Percentiles rank a stretch among this genome's conserved stretches.
Evolutionary conservation across 371 early-diverging fungal genomes (phyloP).

Genomic region (Funneliformis caledonium): DNA sequence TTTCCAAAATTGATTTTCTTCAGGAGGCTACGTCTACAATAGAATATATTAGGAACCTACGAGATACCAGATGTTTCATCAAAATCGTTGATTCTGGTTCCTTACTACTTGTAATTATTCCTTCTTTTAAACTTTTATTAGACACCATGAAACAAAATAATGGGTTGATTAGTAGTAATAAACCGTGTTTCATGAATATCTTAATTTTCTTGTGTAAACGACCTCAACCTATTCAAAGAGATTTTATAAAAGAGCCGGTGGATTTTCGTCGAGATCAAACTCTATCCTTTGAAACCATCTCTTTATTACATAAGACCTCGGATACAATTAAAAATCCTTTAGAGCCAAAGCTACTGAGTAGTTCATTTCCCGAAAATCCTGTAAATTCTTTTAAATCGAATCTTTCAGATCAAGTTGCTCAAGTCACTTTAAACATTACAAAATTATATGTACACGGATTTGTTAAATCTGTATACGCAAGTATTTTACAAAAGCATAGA

Average conservation of each 20-base stretch:
- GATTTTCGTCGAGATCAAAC: conserved; percentile 25
- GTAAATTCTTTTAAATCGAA: conserved; percentile 39
- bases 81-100: conserved; percentile 63
- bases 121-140: conserved; percentile 58
- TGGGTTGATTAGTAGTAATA: conserved; percentile 37
- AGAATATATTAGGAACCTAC: conserved; percentile 43
- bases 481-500: conserved; percentile 63
- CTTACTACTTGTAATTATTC: conserved; percentile 64
- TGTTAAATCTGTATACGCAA: conserved; percentile 66
- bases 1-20: conserved; percentile 12
- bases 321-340: neutral
- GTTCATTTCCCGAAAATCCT: conserved; percentile 23
- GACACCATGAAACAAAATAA: conserved; percentile 46
- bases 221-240: conserved; percentile 49
- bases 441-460: conserved; percentile 62
- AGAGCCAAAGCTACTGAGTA: neutral
- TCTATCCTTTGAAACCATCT: conserved; percentile 40
- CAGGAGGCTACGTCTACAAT: conserved; percentile 43
- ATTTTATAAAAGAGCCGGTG: conserved; percentile 41
- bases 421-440: conserved; percentile 44
- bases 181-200: conserved; percentile 43
- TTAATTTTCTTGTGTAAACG: conserved; percentile 65
- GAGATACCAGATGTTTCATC: conserved; percentile 66
- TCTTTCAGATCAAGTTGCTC: conserved; percentile 45
- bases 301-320: conserved; percentile 34